Percentiles rank a stretch among this genome's conserved stretches.
Conservation (phyloP, 2,329 filamentous ascomycete genomes). For the Botrytis pseudocinerea region DNA sequence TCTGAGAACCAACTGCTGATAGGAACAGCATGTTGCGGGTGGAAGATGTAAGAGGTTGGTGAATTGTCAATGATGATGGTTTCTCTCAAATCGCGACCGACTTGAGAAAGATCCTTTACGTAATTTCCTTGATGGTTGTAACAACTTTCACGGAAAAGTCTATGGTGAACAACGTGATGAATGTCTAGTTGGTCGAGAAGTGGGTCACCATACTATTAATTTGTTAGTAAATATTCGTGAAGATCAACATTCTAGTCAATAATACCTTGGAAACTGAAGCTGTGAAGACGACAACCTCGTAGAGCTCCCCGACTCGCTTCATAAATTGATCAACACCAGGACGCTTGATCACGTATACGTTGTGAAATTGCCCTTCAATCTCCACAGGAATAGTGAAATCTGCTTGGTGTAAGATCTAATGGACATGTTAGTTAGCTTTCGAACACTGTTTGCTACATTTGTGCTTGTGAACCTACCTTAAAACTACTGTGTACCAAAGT, state of each 20-base stretch:
- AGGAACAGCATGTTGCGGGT: conserved; percentile 96
- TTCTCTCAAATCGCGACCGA: conserved; percentile 91
- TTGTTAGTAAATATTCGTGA: conserved; percentile 24
- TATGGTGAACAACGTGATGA: conserved; percentile 92
- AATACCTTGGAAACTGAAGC: conserved; percentile 94
- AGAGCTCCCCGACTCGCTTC: conserved; percentile 96
- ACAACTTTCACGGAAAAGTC: conserved; percentile 96
- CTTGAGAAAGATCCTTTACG: conserved; percentile 97
- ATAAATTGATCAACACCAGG: conserved; percentile 99
- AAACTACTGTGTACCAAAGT: conserved; percentile 98
- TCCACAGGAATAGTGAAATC: conserved; percentile 99
- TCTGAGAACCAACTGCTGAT: conserved; percentile 99
- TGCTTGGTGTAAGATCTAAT: conserved; percentile 90
- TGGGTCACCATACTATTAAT: conserved; percentile 82
- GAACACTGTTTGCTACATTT: conserved; percentile 16
- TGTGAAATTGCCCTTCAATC: conserved; percentile 98
- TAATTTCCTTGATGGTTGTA: conserved; percentile 99
- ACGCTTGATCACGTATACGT: conserved; percentile 98
- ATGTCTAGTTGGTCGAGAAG: conserved; percentile 96
- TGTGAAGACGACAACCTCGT: conserved; percentile 98
- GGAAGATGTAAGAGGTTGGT: conserved; percentile 98
- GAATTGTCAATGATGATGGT: conserved; percentile 99
- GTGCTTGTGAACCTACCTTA: conserved; percentile 63
- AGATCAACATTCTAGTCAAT: conserved; percentile 10
- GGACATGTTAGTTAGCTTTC: neutral